Base-by-base conservation (phyloP, 768 basidiomycete genomes). In the Nidula microcarpa region DNA sequence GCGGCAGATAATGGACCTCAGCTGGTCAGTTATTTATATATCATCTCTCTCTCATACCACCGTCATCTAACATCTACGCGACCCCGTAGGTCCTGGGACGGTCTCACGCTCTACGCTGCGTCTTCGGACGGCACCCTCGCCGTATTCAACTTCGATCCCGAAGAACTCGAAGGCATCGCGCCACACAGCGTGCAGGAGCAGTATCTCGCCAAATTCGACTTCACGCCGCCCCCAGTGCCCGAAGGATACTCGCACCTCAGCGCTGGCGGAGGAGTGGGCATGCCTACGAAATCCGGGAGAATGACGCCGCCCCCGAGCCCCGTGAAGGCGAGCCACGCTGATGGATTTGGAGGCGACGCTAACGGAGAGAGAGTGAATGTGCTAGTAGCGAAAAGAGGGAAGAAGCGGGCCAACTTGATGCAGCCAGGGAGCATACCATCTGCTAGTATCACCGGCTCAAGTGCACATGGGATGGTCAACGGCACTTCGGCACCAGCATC, bases 31-130 rank as follows among this genome's bases (percentile, higher is more conserved):
- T 35, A 33, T 49, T 16, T 2, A 32, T 35, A 37, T 56, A 30
- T 47, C 45, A 8, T 16, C 54, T 23, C 39, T 32, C 36, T 50
- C 37, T n/a, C n/a, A n/a, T n/a, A 30, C 53, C 55, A 54, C 46
- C 35, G 47, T 23, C 18, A 23, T 34, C 50, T 48, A 34, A 34
- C 57, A 43, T 49, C 54, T 55, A 50, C 14, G 23, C 3, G 57
- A n/a, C n/a, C n/a, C n/a, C n/a, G n/a, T n/a, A 97, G 94, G 94
- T 94, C 94, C 7, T 84, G 82, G 68, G 95, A 98, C 63, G 97
- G 97, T 7, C 77, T 90, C 44, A 90, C 90, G 2, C 79, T 99
- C 0, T 98, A 96, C 60, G 94, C 94, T 0, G 93, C 91, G 55
- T 97, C 95, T 1, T 96, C 94, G 0, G 97, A 99, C 64, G 97